Conservation (phyloP, 2,329 filamentous ascomycete genomes). For the Botrytis pseudocinerea region DNA sequence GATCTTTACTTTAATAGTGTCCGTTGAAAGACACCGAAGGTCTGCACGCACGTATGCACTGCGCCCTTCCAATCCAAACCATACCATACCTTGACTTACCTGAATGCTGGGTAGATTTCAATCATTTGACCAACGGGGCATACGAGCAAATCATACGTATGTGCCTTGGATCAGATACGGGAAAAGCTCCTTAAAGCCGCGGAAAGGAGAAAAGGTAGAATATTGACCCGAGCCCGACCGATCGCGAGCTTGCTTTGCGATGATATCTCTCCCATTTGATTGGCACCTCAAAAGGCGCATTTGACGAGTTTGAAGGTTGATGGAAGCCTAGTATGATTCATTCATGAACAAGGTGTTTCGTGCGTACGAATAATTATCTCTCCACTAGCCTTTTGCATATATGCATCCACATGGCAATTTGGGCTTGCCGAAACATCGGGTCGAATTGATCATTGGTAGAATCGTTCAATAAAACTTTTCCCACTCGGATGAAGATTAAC, state of each 20-base stretch:
- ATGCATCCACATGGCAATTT: slow-evolving; percentile 6
- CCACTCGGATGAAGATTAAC: background rate
- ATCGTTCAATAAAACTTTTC: background rate
- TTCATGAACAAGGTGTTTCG: background rate
- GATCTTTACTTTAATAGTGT: background rate
- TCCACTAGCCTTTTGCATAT: background rate
- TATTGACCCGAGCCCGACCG: background rate
- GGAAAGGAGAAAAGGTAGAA: background rate
- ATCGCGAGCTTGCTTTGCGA: background rate
- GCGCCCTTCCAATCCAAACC: slow-evolving; percentile 13
- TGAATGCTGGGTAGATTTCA: slow-evolving; percentile 12
- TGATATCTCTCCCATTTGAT: background rate
- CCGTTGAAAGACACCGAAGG: background rate
- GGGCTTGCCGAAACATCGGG: background rate
- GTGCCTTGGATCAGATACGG: background rate
- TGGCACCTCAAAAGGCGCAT: background rate
- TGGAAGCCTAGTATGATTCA: slow-evolving; percentile 3
- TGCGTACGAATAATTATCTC: background rate
- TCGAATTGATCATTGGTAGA: background rate
- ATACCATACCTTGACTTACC: slow-evolving; percentile 3
- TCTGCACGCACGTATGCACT: slow-evolving; percentile 4
- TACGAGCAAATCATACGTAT: slow-evolving; percentile 8
- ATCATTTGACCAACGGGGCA: slow-evolving; percentile 18
- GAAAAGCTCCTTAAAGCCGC: background rate
- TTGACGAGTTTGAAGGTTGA: slow-evolving; percentile 8